phyloP scores from a whole-genome alignment of 768 basidiomycete species.

The Auriscalpium vulgare region DNA sequence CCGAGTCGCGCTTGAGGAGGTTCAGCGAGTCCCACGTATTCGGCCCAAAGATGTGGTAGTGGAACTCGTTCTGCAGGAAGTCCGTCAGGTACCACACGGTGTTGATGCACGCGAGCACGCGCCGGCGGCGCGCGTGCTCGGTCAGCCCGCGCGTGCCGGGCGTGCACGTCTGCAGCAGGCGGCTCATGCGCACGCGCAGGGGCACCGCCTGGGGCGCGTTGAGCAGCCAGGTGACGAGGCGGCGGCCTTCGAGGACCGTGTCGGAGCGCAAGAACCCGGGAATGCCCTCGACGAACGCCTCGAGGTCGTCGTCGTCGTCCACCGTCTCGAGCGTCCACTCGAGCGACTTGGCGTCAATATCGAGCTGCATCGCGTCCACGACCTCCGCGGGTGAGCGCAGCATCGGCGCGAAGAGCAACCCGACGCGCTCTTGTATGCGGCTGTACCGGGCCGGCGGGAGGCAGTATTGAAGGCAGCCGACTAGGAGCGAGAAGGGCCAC shows the following conservation, averaged over 20 bases:
- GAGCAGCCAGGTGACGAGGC: background rate
- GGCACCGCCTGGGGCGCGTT: background rate
- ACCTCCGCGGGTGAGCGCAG: background rate
- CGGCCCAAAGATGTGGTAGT: background rate
- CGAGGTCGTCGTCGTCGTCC: constrained; percentile 3
- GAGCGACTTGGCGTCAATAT: background rate
- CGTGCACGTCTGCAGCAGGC: background rate
- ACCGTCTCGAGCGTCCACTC: background rate
- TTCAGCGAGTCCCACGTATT: background rate
- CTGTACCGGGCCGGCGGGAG: background rate
- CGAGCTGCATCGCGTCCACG: background rate
- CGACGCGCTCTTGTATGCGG: background rate
- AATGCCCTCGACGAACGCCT: constrained; percentile 6
- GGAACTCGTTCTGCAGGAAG: background rate
- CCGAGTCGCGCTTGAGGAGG: background rate
- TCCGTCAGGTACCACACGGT: background rate
- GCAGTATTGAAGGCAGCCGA: background rate
- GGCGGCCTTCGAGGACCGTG: background rate
- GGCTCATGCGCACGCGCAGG: background rate
- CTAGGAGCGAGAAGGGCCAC: background rate
- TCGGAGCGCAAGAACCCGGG: background rate
- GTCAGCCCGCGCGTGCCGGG: background rate
- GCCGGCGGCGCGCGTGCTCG: background rate
- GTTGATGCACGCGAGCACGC: background rate
- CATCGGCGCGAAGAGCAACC: background rate